Conservation (phyloP, 495 filamentous ascomycete species). For the Penicillium salamii region DNA sequence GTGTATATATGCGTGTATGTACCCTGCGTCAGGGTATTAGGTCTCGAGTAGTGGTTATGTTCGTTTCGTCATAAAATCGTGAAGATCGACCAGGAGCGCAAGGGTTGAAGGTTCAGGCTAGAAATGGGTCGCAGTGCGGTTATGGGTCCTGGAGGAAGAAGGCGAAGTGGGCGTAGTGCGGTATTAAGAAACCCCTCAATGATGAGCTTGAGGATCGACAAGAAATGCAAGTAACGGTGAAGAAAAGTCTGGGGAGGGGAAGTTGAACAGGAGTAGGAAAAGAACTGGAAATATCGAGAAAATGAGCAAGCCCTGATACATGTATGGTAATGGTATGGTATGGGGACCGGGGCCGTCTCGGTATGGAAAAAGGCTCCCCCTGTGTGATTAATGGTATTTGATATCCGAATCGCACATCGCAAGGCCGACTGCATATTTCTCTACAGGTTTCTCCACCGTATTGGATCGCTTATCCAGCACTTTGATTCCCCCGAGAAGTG, state of each 20-base stretch:
- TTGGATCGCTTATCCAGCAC: background rate
- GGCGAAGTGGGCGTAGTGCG: background rate
- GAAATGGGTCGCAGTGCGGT: background rate
- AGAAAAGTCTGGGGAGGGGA: slow-evolving; percentile 9
- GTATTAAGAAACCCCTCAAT: slow-evolving; percentile 6
- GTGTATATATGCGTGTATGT: too few species aligned
- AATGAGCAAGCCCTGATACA: slow-evolving; percentile 4
- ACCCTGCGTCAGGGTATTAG: too few species aligned
- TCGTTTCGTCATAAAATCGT: slow-evolving; percentile 35
- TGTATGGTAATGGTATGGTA: slow-evolving; percentile 13
- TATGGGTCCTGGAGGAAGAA: background rate
- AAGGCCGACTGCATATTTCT: slow-evolving; percentile 11
- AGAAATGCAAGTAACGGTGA: slow-evolving; percentile 16
- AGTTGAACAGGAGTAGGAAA: slow-evolving; percentile 4
- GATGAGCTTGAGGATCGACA: background rate
- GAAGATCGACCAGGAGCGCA: slow-evolving; percentile 1
- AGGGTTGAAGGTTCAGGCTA: background rate
- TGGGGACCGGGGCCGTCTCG: slow-evolving; percentile 1
- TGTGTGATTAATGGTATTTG: background rate
- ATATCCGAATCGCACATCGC: slow-evolving; percentile 1
- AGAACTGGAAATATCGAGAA: slow-evolving; percentile 12
- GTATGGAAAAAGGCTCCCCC: slow-evolving; percentile 1
- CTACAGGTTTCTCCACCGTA: background rate
- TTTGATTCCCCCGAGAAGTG: background rate
- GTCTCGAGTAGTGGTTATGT: background rate